These are phyloP conservation scores for Beauveria pseudobassiana DNA, from an alignment of 2,329 filamentous ascomycete genomes.

Conservation along the genomic window DNA sequence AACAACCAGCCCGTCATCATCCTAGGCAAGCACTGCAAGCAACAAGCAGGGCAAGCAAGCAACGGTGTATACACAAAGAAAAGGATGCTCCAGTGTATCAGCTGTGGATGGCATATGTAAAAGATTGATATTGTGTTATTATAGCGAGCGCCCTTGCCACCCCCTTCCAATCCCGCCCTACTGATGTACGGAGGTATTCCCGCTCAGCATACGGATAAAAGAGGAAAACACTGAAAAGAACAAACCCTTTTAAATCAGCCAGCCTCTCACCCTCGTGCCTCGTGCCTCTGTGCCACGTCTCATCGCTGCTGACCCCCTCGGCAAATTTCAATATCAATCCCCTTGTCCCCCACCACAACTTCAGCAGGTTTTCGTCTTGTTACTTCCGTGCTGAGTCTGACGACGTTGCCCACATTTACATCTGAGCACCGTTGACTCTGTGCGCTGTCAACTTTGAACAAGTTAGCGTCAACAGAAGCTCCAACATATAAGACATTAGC, in stretches of 20 bases:
- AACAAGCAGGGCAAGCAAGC: neutral
- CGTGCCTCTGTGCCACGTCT: conserved; percentile 5
- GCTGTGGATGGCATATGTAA: neutral
- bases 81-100: no score
- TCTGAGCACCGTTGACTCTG: neutral
- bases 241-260: neutral
- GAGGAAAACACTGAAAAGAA: neutral
- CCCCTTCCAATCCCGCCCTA: neutral
- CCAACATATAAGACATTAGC: conserved; percentile 1
- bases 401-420: conserved; percentile 2
- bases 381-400: neutral
- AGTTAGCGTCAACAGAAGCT: neutral
- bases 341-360: neutral
- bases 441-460: neutral
- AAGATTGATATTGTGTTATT: neutral
- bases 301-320: neutral
- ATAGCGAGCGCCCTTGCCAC: neutral
- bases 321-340: conserved; percentile 8
- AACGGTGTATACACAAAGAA: neutral
- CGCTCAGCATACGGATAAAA: neutral
- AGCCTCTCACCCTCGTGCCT: no score
- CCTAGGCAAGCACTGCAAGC: neutral
- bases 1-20: neutral
- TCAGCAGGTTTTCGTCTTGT: neutral
- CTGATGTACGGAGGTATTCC: no score